A percentile compares a stretch with the other conserved stretches of the same genome.
Conservation (phyloP, 2,329 filamentous ascomycete genomes). For the Diaporthe humulicola region DNA sequence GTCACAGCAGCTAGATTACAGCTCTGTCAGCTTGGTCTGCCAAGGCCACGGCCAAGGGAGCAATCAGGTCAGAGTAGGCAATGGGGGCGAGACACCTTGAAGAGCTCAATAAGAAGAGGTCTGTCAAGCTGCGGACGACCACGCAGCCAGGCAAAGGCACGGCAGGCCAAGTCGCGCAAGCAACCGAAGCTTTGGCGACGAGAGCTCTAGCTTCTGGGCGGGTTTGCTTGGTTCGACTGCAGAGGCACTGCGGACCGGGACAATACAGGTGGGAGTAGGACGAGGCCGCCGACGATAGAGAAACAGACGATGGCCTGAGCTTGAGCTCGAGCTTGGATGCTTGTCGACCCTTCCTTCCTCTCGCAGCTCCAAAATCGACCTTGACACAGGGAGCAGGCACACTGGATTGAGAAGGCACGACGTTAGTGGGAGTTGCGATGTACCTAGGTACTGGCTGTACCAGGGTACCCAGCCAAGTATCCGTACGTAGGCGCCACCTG, state of each 20-base stretch:
- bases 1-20: conserved; percentile 24
- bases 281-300: background rate
- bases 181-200: conserved; percentile 7
- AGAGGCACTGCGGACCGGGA: background rate
- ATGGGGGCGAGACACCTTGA: background rate
- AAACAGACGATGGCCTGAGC: background rate
- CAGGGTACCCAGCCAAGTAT: background rate
- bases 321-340: background rate
- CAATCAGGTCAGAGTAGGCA: background rate
- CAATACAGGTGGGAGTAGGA: background rate
- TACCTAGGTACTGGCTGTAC: background rate
- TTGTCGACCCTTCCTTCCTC: background rate
- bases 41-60: conserved; percentile 15
- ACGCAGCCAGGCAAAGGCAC: background rate
- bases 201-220: conserved; percentile 7
- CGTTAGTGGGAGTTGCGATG: background rate
- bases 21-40: conserved; percentile 22
- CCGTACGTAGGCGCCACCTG: background rate
- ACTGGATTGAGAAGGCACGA: background rate
- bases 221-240: conserved; percentile 15
- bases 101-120: background rate
- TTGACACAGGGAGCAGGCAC: background rate
- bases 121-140: background rate
- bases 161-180: conserved; percentile 17
- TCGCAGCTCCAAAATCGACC: background rate